These are phyloP conservation scores for Malania oleifera DNA, from an alignment of 164 flowering plant genomes.

Conservation along the genomic window DNA sequence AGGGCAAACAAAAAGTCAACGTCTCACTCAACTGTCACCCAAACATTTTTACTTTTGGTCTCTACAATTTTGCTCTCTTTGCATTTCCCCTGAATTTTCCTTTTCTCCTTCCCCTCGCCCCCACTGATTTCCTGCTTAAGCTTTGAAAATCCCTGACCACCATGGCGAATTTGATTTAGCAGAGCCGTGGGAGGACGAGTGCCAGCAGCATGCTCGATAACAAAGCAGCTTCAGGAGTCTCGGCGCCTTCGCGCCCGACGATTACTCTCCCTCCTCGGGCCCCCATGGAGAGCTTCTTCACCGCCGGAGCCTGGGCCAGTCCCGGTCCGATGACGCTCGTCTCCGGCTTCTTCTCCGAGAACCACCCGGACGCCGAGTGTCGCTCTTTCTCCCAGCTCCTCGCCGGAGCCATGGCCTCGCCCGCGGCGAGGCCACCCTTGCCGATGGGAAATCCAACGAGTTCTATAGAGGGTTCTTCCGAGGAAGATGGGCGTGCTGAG, in stretches of 20 bases:
- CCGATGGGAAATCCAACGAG: slow-evolving; percentile 8
- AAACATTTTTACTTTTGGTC: too few relatives aligned
- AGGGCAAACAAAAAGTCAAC: too few relatives aligned
- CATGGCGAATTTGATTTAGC: not conserved
- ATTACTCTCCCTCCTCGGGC: slow-evolving; percentile 60
- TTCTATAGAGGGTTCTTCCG: slow-evolving; percentile 4
- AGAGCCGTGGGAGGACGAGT: not conserved
- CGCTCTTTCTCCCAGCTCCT: slow-evolving; percentile 88
- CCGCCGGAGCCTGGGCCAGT: slow-evolving; percentile 42
- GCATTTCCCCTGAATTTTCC: too few relatives aligned
- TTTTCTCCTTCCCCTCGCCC: too few relatives aligned
- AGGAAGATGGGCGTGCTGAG: slow-evolving; percentile 20
- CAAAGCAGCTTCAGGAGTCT: slow-evolving; percentile 12
- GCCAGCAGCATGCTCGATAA: slow-evolving; percentile 18
- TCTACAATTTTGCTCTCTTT: too few relatives aligned
- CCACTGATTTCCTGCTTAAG: too few relatives aligned
- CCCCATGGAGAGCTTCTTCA: slow-evolving; percentile 41
- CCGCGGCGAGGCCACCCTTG: slow-evolving; percentile 22
- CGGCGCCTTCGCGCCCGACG: slow-evolving; percentile 37
- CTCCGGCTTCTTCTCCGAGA: slow-evolving; percentile 64
- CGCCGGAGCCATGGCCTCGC: slow-evolving; percentile 91
- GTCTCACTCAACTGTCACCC: too few relatives aligned
- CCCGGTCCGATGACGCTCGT: slow-evolving; percentile 96
- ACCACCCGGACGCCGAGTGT: slow-evolving; percentile 39
- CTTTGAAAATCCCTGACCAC: too few relatives aligned